Base-by-base conservation (phyloP, 1,284 basidiomycete species). In the Somion occarium region DNA sequence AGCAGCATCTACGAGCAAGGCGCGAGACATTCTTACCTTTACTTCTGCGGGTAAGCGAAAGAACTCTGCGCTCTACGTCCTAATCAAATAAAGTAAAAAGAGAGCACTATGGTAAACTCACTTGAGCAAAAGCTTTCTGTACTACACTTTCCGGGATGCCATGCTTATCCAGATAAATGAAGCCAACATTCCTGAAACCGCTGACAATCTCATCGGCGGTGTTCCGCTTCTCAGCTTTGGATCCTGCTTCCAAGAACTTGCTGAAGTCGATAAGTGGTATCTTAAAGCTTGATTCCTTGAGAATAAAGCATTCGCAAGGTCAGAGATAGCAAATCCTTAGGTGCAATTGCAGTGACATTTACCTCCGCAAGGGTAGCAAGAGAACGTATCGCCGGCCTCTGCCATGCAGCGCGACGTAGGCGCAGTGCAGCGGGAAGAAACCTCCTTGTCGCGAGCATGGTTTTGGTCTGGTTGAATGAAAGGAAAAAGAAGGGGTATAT, bases 231-330 rank as follows among this genome's bases (percentile, higher is more conserved):
- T 88, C 83, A 12, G 72, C 68, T 0, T 64, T 51, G 0, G 81
- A 74, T 1, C 69, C 64, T 1, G 81, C 73, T 37, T 69, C 59
- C 51, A 78, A 74, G 64, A 85, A 91, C 54, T 77, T 80, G 58
- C 78, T 74, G 59, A 93, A 91, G 71, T 91, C 82, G 60, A 93
- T 80, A 11, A 91, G 70, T 19, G 91, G 91, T 53, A 93, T 90
- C 30, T 60, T 61, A 53, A 66, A 68, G 15, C 23, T 30, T 5
- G 49, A 44, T 9, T 44, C 49, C 49, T 50, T 22, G 38, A 22
- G 43, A 25, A 15, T 4, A 15, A 3, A 7, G 4, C 4, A 15
- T 44, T 23, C 19, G 4, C 3, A 7, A 3, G 25, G 19, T 23
- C 43, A 23, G 15, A 9, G 5, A 9, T 15, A 42, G 5, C 20